Percentiles rank a stretch among this genome's conserved stretches.
Evolutionary conservation across 2,329 filamentous ascomycete genomes (phyloP).

Genomic region (Pseudopyricularia javanii): DNA sequence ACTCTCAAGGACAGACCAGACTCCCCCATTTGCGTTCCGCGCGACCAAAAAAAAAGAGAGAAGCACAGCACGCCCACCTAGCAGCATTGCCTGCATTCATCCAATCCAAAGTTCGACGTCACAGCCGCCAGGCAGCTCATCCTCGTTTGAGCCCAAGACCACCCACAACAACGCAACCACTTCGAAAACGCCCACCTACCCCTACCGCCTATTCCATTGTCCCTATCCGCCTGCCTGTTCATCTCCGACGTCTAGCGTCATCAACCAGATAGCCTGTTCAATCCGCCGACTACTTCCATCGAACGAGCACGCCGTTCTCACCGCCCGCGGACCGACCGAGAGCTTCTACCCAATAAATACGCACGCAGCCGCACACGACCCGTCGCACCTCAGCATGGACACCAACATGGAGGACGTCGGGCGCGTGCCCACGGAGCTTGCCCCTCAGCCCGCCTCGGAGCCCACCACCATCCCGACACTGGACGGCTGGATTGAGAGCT

Average conservation of each 20-base stretch:
- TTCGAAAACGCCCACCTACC: background rate
- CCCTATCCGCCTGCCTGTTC: background rate
- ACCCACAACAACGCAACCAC: background rate
- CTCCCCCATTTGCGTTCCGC: background rate
- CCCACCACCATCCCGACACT: conserved; percentile 83
- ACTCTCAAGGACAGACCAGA: background rate
- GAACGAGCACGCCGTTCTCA: background rate
- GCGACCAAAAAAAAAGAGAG: background rate
- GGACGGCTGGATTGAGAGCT: conserved; percentile 95
- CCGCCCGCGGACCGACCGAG: background rate
- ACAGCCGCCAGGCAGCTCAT: background rate
- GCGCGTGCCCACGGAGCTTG: conserved; percentile 69
- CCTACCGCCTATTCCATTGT: background rate
- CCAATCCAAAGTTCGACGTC: background rate
- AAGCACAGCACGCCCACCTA: background rate
- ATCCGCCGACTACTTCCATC: background rate
- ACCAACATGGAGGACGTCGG: conserved; percentile 98
- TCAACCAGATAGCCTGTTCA: background rate
- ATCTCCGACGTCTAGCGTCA: background rate
- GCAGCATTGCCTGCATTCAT: background rate
- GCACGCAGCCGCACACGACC: background rate
- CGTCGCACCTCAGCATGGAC: conserved; percentile 53
- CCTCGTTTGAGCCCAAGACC: background rate
- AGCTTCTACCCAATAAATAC: background rate
- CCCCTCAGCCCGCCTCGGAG: conserved; percentile 56